Evolutionary conservation across 2,329 filamentous ascomycete species (phyloP).

Genomic region (Colletotrichum nymphaeae): DNA sequence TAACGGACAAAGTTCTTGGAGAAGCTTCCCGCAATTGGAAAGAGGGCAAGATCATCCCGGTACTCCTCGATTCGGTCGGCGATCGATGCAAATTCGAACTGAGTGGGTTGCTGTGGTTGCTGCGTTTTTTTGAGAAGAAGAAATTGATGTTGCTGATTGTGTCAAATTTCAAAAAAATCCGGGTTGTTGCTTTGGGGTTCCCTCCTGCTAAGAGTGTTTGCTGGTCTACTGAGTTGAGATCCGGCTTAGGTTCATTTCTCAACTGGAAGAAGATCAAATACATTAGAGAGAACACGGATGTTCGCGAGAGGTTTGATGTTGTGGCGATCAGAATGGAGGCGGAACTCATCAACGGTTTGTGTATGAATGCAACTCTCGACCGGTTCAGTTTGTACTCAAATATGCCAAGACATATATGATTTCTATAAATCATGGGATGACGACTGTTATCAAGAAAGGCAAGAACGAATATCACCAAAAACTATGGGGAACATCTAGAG

Average conservation of each 20-base stretch:
- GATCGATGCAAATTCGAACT: not conserved
- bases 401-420: too few species aligned
- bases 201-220: not conserved
- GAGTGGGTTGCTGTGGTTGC: not conserved
- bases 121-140: not conserved
- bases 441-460: too few species aligned
- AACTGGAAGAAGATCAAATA: not conserved
- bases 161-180: not conserved
- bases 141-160: too few species aligned
- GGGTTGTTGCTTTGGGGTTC: not conserved
- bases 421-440: too few species aligned
- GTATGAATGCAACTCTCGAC: too few species aligned
- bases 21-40: not conserved
- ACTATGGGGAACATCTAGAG: too few species aligned
- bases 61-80: not conserved
- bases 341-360: not conserved
- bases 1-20: not conserved
- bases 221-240: not conserved
- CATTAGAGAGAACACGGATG: not conserved
- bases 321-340: not conserved
- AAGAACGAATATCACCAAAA: too few species aligned
- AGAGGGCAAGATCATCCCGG: not conserved
- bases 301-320: too few species aligned
- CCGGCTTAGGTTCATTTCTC: accelerated
- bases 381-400: too few species aligned